Evolutionary conservation across 331 rosid genomes (phyloP), one percentile per base, ranked within the genome.

Genomic region (Acacia pycnantha): DNA sequence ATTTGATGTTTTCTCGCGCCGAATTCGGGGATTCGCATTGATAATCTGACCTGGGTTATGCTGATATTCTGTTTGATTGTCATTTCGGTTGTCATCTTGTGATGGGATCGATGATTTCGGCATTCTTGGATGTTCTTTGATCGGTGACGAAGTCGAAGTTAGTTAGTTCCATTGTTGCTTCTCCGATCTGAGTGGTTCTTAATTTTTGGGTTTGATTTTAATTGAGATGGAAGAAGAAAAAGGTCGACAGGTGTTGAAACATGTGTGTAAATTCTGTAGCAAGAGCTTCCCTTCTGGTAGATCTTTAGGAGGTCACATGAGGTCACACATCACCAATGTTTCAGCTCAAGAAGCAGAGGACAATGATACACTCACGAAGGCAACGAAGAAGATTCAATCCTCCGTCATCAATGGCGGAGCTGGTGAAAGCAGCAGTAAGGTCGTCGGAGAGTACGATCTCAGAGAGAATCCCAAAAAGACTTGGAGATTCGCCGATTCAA

Each of bases 261-360:
- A 93, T 70, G 82, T 76, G n/a, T 95, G 99, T 92, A 95, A 95
- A 85, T 88, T 90, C 86, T 95, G 98, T 84, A 81, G 75, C 84
- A 95, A 88, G 88, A 86, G 88, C 47, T 95, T 95, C 77, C 92
- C 92, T 40, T 90, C 97, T 74, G 97, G 96, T 0, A 92, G 96
- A 95, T 93, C 99, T 18, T 86, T 95, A 81, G 99, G 99, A 41
- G 98, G 98, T 37, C 98, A 95, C 86, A 92, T 95, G 94, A 95
- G 95, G 93, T 93, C 97, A 81, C 97, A 95, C 80, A 68, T 89
- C 71, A 88, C 73, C 80, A 87, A 77, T 84, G 59, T 79, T 48
- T 79, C 88, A 64, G 27, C 78, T 33, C 88, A 85, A 41, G 89
- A 83, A 35, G 72, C 77, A 59, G 88, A 87, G 40, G 83, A 37